These are phyloP conservation scores for Secale cereale DNA, from an alignment of 176 grass and related monocot genomes.

Conservation along the genomic window DNA sequence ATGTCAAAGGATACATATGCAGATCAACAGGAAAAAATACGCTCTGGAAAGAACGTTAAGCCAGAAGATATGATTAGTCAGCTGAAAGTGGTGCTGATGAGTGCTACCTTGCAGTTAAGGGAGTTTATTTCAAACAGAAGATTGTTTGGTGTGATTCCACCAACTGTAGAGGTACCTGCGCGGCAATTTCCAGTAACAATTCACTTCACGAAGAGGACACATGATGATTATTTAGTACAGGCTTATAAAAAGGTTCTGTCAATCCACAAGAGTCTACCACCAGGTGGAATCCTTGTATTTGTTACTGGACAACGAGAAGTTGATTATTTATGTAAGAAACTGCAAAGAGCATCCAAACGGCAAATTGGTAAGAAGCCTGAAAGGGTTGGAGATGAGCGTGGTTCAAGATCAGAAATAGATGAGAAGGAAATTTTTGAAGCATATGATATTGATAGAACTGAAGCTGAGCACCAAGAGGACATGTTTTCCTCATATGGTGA, in stretches of 20 bases:
- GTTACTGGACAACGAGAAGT: conserved; percentile 92
- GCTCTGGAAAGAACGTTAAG: conserved; percentile 8
- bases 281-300: conserved; percentile 92
- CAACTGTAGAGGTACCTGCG: conserved; percentile 66
- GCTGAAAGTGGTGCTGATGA: conserved; percentile 84
- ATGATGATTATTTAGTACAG: conserved; percentile 73
- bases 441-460: conserved; percentile 55
- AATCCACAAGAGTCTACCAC: conserved; percentile 84
- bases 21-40: conserved; percentile 57
- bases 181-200: conserved; percentile 83
- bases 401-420: conserved; percentile 42
- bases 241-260: conserved; percentile 88
- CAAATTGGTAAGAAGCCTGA: conserved; percentile 37
- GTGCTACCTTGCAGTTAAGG: conserved; percentile 83
- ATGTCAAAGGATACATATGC: conserved; percentile 23
- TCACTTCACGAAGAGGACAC: conserved; percentile 79
- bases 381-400: conserved; percentile 11
- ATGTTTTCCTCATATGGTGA: conserved; percentile 56
- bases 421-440: conserved; percentile 80
- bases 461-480: conserved; percentile 45
- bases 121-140: conserved; percentile 82
- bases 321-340: conserved; percentile 73
- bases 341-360: conserved; percentile 47
- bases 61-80: too few relatives aligned
- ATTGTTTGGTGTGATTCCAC: conserved; percentile 68